Conservation (phyloP, 2,329 filamentous ascomycete species). For the Rhynchosporium secalis region DNA sequence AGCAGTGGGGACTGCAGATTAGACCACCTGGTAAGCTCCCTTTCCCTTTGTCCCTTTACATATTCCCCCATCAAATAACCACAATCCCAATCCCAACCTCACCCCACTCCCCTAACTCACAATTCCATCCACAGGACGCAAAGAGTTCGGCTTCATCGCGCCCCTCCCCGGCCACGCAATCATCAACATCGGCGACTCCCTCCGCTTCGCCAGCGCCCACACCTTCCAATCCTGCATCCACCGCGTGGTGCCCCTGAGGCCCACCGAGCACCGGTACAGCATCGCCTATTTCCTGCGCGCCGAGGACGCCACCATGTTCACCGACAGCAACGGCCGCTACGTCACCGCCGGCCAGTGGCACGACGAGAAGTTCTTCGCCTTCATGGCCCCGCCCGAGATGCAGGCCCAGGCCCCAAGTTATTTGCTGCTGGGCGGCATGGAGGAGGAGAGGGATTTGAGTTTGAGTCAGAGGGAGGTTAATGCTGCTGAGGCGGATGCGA, state of each 20-base stretch:
- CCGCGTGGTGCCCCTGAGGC: slow-evolving; percentile 55
- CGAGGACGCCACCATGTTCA: slow-evolving; percentile 57
- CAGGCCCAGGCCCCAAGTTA: slow-evolving; percentile 51
- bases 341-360: slow-evolving; percentile 56
- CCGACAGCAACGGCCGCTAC: slow-evolving; percentile 50
- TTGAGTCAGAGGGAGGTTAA: no score
- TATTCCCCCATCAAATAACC: background rate
- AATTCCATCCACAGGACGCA: slow-evolving; percentile 27
- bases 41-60: background rate
- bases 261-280: slow-evolving; percentile 55
- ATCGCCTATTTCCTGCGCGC: slow-evolving; percentile 60
- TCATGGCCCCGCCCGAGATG: slow-evolving; percentile 41
- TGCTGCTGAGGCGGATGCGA: slow-evolving; percentile 7
- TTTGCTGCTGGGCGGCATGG: slow-evolving; percentile 54
- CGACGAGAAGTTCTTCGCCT: slow-evolving; percentile 55
- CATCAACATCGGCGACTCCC: slow-evolving; percentile 59
- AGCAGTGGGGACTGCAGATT: slow-evolving; percentile 59
- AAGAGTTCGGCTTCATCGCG: slow-evolving; percentile 54
- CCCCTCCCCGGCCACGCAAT: slow-evolving; percentile 54
- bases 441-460: slow-evolving; percentile 41
- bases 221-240: slow-evolving; percentile 59
- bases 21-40: slow-evolving; percentile 46
- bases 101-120: no score
- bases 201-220: slow-evolving; percentile 55
- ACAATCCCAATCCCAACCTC: background rate